Evolutionary conservation across 2,329 filamentous ascomycete genomes (phyloP).

Genomic region (Penicillium rolfsii): DNA sequence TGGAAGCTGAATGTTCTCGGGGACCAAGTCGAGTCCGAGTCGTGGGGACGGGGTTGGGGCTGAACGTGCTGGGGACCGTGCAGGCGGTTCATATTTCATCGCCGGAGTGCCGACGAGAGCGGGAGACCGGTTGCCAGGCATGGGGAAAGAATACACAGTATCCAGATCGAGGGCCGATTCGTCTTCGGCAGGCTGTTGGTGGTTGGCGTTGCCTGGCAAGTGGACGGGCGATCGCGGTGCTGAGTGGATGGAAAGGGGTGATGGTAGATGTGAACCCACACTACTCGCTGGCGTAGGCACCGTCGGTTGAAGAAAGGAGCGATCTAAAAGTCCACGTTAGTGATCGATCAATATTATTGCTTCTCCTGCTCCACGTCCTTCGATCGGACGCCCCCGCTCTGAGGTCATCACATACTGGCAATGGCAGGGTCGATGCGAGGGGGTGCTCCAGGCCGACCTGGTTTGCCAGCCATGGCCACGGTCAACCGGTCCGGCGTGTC

Average conservation of each 20-base stretch:
- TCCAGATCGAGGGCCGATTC: slow-evolving; percentile 55
- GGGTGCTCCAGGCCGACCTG: slow-evolving; percentile 53
- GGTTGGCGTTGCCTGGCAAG: slow-evolving; percentile 41
- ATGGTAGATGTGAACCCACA: slow-evolving; percentile 63
- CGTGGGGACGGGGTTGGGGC: slow-evolving; percentile 26
- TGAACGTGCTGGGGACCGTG: slow-evolving; percentile 20
- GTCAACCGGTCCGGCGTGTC: slow-evolving; percentile 29
- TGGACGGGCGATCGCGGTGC: slow-evolving; percentile 48
- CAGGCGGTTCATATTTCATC: slow-evolving; percentile 23
- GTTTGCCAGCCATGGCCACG: slow-evolving; percentile 37
- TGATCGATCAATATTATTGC: background rate
- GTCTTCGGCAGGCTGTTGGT: slow-evolving; percentile 45
- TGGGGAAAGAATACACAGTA: slow-evolving; percentile 58
- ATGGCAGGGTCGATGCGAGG: slow-evolving; percentile 60
- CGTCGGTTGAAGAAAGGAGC: slow-evolving; percentile 53
- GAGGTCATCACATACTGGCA: slow-evolving; percentile 56
- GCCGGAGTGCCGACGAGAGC: slow-evolving; percentile 26
- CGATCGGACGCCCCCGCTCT: background rate
- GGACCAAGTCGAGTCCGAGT: slow-evolving; percentile 16
- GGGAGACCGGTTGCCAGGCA: slow-evolving; percentile 40
- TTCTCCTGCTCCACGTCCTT: background rate
- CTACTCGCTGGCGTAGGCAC: slow-evolving; percentile 68
- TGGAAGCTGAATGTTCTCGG: slow-evolving; percentile 28
- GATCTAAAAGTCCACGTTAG: slow-evolving; percentile 36
- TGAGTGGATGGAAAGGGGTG: slow-evolving; percentile 63